A percentile compares a stretch with the other conserved stretches of the same genome.
Conservation (phyloP, 2,329 filamentous ascomycete genomes). For the Trichothecium roseum region DNA sequence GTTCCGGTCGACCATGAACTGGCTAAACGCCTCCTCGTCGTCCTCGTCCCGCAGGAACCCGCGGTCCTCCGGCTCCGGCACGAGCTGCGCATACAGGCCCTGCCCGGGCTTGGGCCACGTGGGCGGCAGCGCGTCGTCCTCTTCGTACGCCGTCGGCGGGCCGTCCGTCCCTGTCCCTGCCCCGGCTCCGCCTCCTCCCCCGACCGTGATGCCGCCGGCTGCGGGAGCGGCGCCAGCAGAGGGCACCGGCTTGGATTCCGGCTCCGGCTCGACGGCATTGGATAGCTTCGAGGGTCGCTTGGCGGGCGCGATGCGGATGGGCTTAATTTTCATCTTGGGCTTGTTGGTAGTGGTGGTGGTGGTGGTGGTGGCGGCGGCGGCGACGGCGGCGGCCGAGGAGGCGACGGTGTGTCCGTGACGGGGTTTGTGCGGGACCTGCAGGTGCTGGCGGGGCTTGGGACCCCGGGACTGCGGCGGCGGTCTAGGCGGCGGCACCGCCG, state of each 20-base stretch:
- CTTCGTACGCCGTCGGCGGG: slow-evolving; percentile 17
- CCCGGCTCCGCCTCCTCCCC: slow-evolving; percentile 12
- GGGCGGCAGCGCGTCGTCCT: slow-evolving; percentile 22
- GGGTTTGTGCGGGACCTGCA: not conserved
- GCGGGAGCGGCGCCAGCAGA: not conserved
- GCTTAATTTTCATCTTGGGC: slow-evolving; percentile 5
- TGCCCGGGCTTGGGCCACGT: slow-evolving; percentile 29
- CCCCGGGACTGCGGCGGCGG: not conserved
- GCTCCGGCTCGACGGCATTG: not conserved
- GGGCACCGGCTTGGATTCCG: slow-evolving; percentile 12
- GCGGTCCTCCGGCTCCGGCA: slow-evolving; percentile 26
- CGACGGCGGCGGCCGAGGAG: too few species aligned
- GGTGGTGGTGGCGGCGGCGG: not conserved
- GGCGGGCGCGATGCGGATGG: not conserved
- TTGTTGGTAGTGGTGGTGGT: too few species aligned
- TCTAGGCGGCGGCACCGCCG: slow-evolving; percentile 5
- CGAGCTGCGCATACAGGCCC: slow-evolving; percentile 27
- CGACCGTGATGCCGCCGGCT: slow-evolving; percentile 1
- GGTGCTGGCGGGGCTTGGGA: not conserved
- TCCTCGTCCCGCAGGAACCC: slow-evolving; percentile 24
- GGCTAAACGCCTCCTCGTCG: slow-evolving; percentile 32
- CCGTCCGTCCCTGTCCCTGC: too few species aligned
- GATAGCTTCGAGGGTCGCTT: slow-evolving; percentile 4
- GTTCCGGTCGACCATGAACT: slow-evolving; percentile 27
- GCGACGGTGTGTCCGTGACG: not conserved